Percentiles rank a stretch among this genome's conserved stretches.
Evolutionary conservation across 2,329 filamentous ascomycete species (phyloP).

Genomic region (Neofusicoccum umdonicola): DNA sequence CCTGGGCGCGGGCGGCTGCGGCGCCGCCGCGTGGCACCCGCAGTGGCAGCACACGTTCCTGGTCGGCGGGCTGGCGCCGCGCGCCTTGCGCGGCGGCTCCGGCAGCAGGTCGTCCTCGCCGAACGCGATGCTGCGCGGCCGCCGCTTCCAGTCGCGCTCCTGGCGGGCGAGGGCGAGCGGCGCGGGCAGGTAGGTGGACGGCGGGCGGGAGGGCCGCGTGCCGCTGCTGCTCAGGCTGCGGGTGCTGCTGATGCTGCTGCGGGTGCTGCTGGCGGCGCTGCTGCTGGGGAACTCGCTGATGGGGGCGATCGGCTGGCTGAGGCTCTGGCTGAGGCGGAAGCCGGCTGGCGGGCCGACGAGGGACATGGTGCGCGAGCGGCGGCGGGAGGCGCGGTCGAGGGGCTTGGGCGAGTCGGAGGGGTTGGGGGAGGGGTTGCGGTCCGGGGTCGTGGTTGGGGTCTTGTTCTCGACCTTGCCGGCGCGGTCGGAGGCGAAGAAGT

Average conservation of each 20-base stretch:
- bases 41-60: background rate
- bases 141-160: background rate
- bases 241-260: no score
- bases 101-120: constrained; percentile 16
- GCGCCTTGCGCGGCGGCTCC: background rate
- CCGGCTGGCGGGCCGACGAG: constrained; percentile 28
- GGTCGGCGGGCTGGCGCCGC: background rate
- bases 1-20: background rate
- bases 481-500: constrained; percentile 41
- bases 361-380: constrained; percentile 31
- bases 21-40: constrained; percentile 17
- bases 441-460: constrained; percentile 26
- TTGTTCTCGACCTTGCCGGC: constrained; percentile 38
- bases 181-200: background rate
- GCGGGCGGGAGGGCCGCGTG: background rate
- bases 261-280: background rate
- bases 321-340: constrained; percentile 22
- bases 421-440: constrained; percentile 20
- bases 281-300: constrained; percentile 19
- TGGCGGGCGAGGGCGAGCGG: background rate
- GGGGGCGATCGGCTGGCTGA: constrained; percentile 18
- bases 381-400: constrained; percentile 23
- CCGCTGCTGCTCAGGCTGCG: background rate
- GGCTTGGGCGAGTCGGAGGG: background rate
- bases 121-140: background rate